Conservation (phyloP, 352 stramenopile species). For the Pythium scleroteichum region DNA sequence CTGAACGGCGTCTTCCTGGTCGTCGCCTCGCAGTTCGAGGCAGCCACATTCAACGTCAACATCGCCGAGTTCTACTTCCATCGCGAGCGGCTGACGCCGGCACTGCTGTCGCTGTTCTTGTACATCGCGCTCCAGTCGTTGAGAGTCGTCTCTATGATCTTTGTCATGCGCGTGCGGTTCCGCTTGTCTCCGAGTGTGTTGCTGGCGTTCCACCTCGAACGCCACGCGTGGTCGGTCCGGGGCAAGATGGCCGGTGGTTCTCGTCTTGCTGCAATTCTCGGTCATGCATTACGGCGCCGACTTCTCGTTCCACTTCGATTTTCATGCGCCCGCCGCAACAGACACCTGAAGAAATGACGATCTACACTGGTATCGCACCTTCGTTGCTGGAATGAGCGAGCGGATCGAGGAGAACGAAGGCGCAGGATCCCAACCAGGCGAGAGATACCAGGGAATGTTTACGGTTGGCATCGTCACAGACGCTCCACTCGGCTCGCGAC, state of each 20-base stretch:
- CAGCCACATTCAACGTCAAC: constrained; percentile 8
- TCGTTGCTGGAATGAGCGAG: no score
- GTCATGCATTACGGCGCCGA: constrained; percentile 21
- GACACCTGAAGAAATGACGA: no score
- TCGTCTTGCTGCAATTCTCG: constrained; percentile 21
- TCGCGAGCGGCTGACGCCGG: background rate
- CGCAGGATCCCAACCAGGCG: no score
- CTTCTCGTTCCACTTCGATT: no score
- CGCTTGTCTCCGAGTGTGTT: constrained; percentile 8
- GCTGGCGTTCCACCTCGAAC: constrained; percentile 25
- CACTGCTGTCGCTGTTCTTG: constrained; percentile 4
- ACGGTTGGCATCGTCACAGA: no score
- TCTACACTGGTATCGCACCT: no score
- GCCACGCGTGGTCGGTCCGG: constrained; percentile 14
- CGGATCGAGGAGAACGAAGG: no score
- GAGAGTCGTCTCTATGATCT: constrained; percentile 13
- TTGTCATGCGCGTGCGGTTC: constrained; percentile 23
- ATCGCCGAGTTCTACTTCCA: background rate
- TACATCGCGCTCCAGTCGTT: constrained; percentile 17
- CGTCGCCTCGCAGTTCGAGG: constrained; percentile 5
- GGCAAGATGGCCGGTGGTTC: constrained; percentile 22
- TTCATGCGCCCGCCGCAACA: no score
- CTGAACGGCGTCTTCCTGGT: constrained; percentile 21
- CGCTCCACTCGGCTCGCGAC: no score
- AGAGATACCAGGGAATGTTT: no score